phyloP scores from a whole-genome alignment of 805 yeast species.

The Teunomyces gatunensis region DNA sequence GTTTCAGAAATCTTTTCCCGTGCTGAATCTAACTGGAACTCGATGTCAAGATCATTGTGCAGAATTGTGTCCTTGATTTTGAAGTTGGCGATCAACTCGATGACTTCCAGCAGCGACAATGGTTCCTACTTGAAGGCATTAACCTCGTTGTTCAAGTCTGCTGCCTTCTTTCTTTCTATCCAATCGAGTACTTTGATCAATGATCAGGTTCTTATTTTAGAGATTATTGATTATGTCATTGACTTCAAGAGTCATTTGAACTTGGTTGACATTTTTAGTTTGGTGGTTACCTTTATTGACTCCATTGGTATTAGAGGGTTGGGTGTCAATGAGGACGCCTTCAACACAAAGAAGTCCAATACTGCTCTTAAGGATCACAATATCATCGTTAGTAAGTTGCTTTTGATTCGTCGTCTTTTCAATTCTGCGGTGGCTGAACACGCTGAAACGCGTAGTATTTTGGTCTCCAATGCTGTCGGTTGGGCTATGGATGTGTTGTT shows the following conservation, averaged over 20 bases:
- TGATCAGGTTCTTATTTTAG: conserved; percentile 65
- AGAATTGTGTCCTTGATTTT: conserved; percentile 54
- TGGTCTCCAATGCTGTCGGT: conserved; percentile 47
- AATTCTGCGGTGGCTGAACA: conserved; percentile 35
- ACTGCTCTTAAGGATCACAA: conserved; percentile 51
- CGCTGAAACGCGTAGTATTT: conserved; percentile 27
- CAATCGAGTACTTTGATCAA: conserved; percentile 47
- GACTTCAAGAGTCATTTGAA: conserved; percentile 40
- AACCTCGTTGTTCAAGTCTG: conserved; percentile 37
- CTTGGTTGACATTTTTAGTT: conserved; percentile 38
- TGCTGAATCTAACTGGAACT: conserved; percentile 57
- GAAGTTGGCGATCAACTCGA: conserved; percentile 33
- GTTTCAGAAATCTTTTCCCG: conserved; percentile 47
- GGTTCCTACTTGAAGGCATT: conserved; percentile 29
- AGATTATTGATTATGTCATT: conserved; percentile 56
- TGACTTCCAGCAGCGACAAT: conserved; percentile 14
- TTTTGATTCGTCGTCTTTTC: conserved; percentile 57
- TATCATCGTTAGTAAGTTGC: conserved; percentile 54
- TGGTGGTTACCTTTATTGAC: conserved; percentile 47
- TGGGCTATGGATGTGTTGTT: conserved; percentile 60
- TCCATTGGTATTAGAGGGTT: conserved; percentile 58
- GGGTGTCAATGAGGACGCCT: conserved; percentile 39
- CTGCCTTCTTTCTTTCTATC: conserved; percentile 45
- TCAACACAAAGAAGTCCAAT: conserved; percentile 14
- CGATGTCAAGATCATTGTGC: conserved; percentile 62